Evolutionary conservation across 2,329 filamentous ascomycete species (phyloP).

Genomic region (Tolypocladium inflatum): DNA sequence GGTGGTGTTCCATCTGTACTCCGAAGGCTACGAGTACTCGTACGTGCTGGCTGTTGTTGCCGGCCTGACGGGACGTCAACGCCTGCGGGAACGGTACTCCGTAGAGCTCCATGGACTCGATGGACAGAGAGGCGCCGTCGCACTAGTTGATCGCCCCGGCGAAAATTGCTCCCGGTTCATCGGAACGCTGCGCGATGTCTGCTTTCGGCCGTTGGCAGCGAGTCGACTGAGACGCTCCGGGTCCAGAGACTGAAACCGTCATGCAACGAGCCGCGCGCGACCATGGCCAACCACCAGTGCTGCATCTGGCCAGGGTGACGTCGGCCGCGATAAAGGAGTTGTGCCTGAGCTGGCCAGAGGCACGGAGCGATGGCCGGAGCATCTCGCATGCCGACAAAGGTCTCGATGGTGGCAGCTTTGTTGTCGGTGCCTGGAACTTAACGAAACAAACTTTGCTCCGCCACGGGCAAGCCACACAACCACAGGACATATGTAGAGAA

Average conservation of each 20-base stretch:
- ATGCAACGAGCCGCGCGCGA: conserved; percentile 2
- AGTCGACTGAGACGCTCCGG: not conserved
- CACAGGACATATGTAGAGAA: too few relatives aligned
- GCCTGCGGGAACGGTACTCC: too few relatives aligned
- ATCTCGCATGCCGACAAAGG: not conserved
- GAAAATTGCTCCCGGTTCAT: not conserved
- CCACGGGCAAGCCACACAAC: not conserved
- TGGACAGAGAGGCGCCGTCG: not conserved
- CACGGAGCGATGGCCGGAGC: not conserved
- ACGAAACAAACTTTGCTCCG: not conserved
- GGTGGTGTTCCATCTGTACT: not conserved
- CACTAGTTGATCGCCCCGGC: not conserved
- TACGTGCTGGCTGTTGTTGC: not conserved
- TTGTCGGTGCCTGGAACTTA: not conserved
- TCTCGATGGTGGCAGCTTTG: not conserved
- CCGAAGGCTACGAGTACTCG: too few relatives aligned
- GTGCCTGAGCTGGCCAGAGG: not conserved
- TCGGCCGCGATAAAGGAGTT: not conserved
- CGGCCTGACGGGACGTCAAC: too few relatives aligned
- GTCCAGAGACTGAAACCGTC: conserved; percentile 2
- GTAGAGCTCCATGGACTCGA: not conserved
- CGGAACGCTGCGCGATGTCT: not conserved
- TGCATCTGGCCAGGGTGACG: not conserved
- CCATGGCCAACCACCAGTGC: not conserved
- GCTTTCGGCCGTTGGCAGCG: not conserved